Conservation (phyloP, 2,329 filamentous ascomycete species). For the Penicillium hesseltinei region DNA sequence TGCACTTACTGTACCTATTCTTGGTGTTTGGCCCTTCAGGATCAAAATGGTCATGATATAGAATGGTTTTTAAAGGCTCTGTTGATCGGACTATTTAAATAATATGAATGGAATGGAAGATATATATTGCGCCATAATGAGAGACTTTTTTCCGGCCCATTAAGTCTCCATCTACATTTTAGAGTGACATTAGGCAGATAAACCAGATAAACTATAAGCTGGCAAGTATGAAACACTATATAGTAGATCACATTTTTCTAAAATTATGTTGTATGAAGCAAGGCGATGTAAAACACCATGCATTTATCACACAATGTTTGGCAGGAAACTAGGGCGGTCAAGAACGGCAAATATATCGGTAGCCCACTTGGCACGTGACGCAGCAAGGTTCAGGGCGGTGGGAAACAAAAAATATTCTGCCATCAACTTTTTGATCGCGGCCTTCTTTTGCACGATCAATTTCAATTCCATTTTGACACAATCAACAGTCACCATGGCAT, state of each 20-base stretch:
- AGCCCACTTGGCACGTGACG: slow-evolving; percentile 23
- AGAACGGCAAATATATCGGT: not conserved
- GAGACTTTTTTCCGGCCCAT: not conserved
- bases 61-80: too few species aligned
- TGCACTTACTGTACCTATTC: not conserved
- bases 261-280: not conserved
- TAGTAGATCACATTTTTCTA: not conserved
- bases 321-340: not conserved
- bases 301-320: not conserved
- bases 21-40: too few species aligned
- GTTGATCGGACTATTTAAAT: not conserved
- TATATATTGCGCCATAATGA: not conserved
- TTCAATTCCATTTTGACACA: slow-evolving; percentile 13
- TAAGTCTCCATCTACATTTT: not conserved
- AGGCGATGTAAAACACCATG: not conserved
- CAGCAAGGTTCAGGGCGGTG: slow-evolving; percentile 25
- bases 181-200: not conserved
- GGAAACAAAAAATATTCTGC: slow-evolving; percentile 39
- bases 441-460: slow-evolving; percentile 15
- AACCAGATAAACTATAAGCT: not conserved
- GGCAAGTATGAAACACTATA: not conserved
- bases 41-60: fast-evolving
- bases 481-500: slow-evolving; percentile 55
- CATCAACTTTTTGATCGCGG: slow-evolving; percentile 33
- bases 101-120: not conserved